These are phyloP conservation scores for Colletotrichum plurivorum DNA, from an alignment of 2,329 filamentous ascomycete species.

Conservation along the genomic window DNA sequence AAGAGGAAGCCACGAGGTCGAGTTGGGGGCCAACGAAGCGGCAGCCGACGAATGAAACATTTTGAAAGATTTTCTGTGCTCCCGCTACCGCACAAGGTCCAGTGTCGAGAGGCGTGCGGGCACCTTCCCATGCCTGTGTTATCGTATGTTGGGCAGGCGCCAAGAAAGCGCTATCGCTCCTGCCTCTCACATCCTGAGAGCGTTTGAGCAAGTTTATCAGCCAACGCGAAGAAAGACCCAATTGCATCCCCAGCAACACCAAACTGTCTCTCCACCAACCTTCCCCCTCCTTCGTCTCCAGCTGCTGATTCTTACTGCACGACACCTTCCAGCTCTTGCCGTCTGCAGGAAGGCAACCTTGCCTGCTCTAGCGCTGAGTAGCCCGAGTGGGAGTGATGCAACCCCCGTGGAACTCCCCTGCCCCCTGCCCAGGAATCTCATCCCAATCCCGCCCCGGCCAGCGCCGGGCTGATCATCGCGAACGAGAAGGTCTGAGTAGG, in stretches of 20 bases:
- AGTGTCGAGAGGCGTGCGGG: background rate
- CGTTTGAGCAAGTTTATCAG: constrained; percentile 45
- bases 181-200: constrained; percentile 38
- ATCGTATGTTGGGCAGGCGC: constrained; percentile 29
- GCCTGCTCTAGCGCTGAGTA: constrained; percentile 14
- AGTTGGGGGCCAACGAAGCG: background rate
- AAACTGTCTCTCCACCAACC: background rate
- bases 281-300: background rate
- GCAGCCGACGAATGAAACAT: background rate
- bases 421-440: constrained; percentile 4
- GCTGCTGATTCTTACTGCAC: constrained; percentile 10
- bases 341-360: background rate
- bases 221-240: background rate
- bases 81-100: background rate
- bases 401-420: constrained; percentile 1
- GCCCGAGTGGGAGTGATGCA: constrained; percentile 13
- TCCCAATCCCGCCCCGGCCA: constrained; percentile 1
- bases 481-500: constrained; percentile 15
- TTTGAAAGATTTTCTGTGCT: background rate
- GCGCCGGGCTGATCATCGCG: constrained; percentile 12
- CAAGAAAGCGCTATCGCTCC: constrained; percentile 35
- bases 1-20: background rate
- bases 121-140: constrained; percentile 6
- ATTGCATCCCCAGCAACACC: constrained; percentile 4
- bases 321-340: constrained; percentile 1